phyloP scores from a whole-genome alignment of 2,329 filamentous ascomycete species.

The Stachybotrys echinatus region DNA sequence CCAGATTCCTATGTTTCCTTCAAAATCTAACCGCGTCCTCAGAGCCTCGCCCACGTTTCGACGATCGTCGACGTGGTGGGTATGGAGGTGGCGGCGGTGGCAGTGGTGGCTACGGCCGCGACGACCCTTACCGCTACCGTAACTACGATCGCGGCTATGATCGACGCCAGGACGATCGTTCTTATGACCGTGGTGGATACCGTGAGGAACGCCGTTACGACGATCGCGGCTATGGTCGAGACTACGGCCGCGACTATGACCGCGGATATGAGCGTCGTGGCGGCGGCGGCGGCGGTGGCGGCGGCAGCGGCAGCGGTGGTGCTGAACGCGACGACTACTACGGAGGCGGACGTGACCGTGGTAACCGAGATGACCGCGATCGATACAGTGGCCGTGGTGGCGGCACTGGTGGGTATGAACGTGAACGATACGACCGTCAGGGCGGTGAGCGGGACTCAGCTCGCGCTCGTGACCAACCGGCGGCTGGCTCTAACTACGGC shows the following conservation, averaged over 20 bases:
- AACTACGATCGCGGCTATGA: constrained; percentile 37
- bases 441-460: constrained; percentile 34
- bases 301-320: constrained; percentile 29
- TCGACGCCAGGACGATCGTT: constrained; percentile 41
- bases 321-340: constrained; percentile 30
- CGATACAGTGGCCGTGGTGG: constrained; percentile 32
- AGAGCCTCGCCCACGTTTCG: constrained; percentile 41
- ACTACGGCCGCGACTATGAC: constrained; percentile 47
- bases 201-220: constrained; percentile 42
- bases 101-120: constrained; percentile 41
- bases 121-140: constrained; percentile 55
- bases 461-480: constrained; percentile 32
- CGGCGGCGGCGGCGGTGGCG: constrained; percentile 41
- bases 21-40: too few species aligned
- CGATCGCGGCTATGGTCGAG: constrained; percentile 44
- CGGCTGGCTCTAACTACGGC: constrained; percentile 30
- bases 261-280: constrained; percentile 50
- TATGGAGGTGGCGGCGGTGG: constrained; percentile 45
- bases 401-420: constrained; percentile 37
- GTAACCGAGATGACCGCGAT: constrained; percentile 40
- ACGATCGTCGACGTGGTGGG: constrained; percentile 60
- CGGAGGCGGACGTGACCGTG: constrained; percentile 32
- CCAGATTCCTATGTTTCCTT: too few species aligned
- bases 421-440: constrained; percentile 43
- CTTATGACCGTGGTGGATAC: constrained; percentile 40